phyloP scores from a whole-genome alignment of 1,284 basidiomycete genomes.

The Papiliotrema laurentii region DNA sequence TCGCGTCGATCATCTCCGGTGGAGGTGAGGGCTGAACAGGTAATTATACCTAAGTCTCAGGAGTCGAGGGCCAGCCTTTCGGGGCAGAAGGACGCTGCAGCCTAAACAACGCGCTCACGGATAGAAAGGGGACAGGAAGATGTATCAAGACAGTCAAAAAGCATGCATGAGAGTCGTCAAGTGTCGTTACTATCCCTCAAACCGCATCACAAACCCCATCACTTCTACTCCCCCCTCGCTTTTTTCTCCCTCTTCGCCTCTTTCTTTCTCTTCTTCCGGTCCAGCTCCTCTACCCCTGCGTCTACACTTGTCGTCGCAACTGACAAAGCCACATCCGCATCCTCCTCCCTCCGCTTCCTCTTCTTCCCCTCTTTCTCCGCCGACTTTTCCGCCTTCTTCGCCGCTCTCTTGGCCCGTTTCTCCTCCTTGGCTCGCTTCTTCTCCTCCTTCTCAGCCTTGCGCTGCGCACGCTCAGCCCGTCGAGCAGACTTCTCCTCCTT shows the following conservation, averaged over 20 bases:
- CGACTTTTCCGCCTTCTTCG: conserved; percentile 5
- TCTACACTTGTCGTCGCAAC: not conserved
- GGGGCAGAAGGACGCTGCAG: too few species aligned
- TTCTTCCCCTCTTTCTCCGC: conserved; percentile 3
- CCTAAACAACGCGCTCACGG: too few species aligned
- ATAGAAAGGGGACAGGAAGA: too few species aligned
- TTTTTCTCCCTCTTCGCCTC: conserved; percentile 2
- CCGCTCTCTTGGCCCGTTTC: conserved; percentile 5
- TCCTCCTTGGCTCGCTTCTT: conserved; percentile 3
- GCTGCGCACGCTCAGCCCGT: conserved; percentile 11
- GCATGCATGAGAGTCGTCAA: too few species aligned
- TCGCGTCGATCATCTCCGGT: too few species aligned
- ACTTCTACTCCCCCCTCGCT: conserved; percentile 6
- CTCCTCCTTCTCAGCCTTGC: conserved; percentile 13
- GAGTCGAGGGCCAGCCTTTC: too few species aligned
- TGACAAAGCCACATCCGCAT: not conserved
- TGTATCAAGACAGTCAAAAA: too few species aligned
- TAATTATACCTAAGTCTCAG: too few species aligned
- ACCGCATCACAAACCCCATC: too few species aligned
- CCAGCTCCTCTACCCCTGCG: not conserved
- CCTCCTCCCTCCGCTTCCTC: not conserved
- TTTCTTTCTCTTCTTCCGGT: not conserved
- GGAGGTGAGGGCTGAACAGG: too few species aligned
- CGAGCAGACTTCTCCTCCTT: conserved; percentile 20
- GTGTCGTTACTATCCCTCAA: too few species aligned